Base-by-base conservation (phyloP, 805 yeast species). In the Metschnikowia peoriensis region DNA sequence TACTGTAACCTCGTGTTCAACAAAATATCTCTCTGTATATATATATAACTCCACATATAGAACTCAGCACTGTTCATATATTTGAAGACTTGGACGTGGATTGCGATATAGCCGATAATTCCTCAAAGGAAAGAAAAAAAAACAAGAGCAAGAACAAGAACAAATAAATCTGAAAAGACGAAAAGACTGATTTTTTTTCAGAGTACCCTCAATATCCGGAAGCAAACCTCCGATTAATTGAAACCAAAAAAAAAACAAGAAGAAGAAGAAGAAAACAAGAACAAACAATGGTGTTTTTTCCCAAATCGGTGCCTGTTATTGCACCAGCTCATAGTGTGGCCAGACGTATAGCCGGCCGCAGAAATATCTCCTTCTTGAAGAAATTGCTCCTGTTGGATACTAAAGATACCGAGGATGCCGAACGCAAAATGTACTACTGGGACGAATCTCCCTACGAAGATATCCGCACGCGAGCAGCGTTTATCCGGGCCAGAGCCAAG, bases 381-480 rank as follows among this genome's bases (percentile, higher is more conserved):
- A 71, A 67, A 46, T 56, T 74, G 41, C 68, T 74, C 54, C 69
- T 66, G 29, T 66, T 74, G 58, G 75, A 73, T 49, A 62, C 61
- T 44, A 64, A 66, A 28, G 66, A 65, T 28, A 54, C 51, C 11
- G 54, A 59, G 40, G 71, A 70, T 29, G 57, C 58, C 1, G 75
- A 69, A 45, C 63, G 67, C 16, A 60, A 66, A 12, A 63, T 73
- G 52, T 68, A 89, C 65, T 83, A 84, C 29, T 92, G 97, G 97
- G 97, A 93, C 64, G 85, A 87, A 54, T 89, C 97, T 1, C 97
- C 98, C 1, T 81, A 85, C 28, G 88, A 87, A 50, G 97, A 89
- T 60, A 76, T 93, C 53, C 81, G 98, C 58, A 87, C 89, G 59
- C 80, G 97, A 55, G 97, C 98, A 1, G 97, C 96, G 17, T 83